Conservation (phyloP, 1,139 yeast genomes). For the Yamadazyma friedrichii region DNA sequence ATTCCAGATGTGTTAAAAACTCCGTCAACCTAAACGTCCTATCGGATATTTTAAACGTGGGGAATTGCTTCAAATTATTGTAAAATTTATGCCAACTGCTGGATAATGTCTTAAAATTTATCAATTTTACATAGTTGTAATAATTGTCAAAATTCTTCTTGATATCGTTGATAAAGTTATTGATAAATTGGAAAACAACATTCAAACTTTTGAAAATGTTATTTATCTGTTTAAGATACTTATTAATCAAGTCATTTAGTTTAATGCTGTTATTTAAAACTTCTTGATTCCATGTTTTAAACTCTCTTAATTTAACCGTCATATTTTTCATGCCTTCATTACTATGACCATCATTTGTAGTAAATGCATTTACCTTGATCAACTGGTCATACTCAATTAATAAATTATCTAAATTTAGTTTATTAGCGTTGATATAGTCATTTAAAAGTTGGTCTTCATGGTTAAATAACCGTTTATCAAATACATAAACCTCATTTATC, state of each 20-base stretch:
- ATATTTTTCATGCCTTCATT: slow-evolving; percentile 18
- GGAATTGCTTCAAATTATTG: slow-evolving; percentile 36
- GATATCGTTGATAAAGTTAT: slow-evolving; percentile 48
- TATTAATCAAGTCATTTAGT: slow-evolving; percentile 21
- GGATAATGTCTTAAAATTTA: slow-evolving; percentile 48
- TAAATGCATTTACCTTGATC: neutral
- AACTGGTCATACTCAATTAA: slow-evolving; percentile 11
- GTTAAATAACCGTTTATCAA: slow-evolving; percentile 54
- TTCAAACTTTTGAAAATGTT: slow-evolving; percentile 51
- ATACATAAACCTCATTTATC: slow-evolving; percentile 53
- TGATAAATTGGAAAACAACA: slow-evolving; percentile 58
- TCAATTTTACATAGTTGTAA: slow-evolving; percentile 43
- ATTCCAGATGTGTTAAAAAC: slow-evolving; percentile 26
- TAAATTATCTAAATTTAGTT: slow-evolving; percentile 13
- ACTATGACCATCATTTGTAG: neutral
- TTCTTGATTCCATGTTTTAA: slow-evolving; percentile 30
- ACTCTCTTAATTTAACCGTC: slow-evolving; percentile 22
- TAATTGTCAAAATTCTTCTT: slow-evolving; percentile 53
- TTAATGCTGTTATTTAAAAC: slow-evolving; percentile 20
- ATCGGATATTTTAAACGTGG: slow-evolving; percentile 20
- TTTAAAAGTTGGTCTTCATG: slow-evolving; percentile 10
- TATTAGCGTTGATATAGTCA: slow-evolving; percentile 16
- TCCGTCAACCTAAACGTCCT: slow-evolving; percentile 19
- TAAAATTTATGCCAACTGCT: slow-evolving; percentile 50
- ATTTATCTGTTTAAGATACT: slow-evolving; percentile 29